Base-by-base conservation (phyloP, 192 early-diverging fungal species). In the Podila epigama region DNA sequence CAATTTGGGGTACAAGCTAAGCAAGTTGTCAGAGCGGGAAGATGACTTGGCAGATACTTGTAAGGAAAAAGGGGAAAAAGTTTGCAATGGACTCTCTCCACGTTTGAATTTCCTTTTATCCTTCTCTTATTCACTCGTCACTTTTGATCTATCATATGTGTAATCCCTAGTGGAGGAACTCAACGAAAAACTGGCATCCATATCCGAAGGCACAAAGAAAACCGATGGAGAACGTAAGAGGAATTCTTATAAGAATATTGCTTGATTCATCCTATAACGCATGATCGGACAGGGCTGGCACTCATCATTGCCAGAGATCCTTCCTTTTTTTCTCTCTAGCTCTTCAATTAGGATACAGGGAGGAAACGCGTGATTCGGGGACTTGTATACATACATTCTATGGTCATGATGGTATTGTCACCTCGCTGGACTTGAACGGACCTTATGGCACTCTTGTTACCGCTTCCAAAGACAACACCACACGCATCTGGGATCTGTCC, bases 401-500 rank as follows among this genome's bases (percentile, higher is more conserved):
- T 31, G 92, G 90, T 25, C 92, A 93, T 53, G 85, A 88, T 42
- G 87, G 86, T 12, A 75, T 79, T 0, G 81, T 92, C 15, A 85
- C 88, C 0, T 84, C 81, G 10, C 29, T 93, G 9, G 88, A 87
- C 61, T 80, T 88, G 68, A 85, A 91, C 50, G 79, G 82, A n/a
- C 70, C 69, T 9, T 51, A 82, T 25, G 90, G 85, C 3, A 82
- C 82, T 5, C 39, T 92, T 9, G 87, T 90, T 0, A 88, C 92
- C 0, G 86, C 90, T 13, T 90, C 91, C 6, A 70, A 86, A 28
- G 92, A 93, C 75, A 88, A 85, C 33, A 89, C 90, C 27, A 85
- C 89, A 20, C 87, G 89, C 8, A 81, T 89, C 62, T 93, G 92
- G 91, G 89, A 92, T 53, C 68, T 92, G 31, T 58, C 85, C 20